phyloP scores from a whole-genome alignment of 768 basidiomycete species.

The Boletus patriciae region DNA sequence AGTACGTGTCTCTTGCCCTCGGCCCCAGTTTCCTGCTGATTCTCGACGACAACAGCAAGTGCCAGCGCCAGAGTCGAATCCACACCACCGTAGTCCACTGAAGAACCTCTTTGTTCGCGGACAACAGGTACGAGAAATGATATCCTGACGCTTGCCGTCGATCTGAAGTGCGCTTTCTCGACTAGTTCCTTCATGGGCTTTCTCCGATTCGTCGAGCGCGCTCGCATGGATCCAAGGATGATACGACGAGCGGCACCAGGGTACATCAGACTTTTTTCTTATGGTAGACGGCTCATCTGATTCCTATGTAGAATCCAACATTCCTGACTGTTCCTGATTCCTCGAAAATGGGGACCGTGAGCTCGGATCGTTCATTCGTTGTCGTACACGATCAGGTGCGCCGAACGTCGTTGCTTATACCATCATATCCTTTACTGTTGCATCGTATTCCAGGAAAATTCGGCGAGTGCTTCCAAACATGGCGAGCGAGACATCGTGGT shows the following conservation, averaged over 20 bases:
- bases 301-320: not conserved
- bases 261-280: not conserved
- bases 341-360: not conserved
- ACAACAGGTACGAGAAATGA: not conserved
- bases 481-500: not conserved
- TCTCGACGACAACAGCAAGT: not conserved
- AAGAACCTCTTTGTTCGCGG: not conserved
- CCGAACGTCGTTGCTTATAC: not conserved
- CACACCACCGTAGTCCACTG: not conserved
- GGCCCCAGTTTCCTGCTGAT: not conserved
- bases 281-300: not conserved
- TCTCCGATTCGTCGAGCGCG: not conserved
- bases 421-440: not conserved
- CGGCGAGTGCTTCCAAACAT: not conserved
- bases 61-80: not conserved
- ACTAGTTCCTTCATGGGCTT: not conserved
- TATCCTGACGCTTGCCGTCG: not conserved
- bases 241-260: not conserved
- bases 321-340: not conserved
- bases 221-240: not conserved
- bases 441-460: not conserved
- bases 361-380: not conserved
- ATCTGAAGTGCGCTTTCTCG: not conserved
- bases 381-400: not conserved
- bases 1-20: not conserved